These are phyloP conservation scores for Nothophytophthora sp. DNA, from an alignment of 352 stramenopile genomes.

Conservation along the genomic window DNA sequence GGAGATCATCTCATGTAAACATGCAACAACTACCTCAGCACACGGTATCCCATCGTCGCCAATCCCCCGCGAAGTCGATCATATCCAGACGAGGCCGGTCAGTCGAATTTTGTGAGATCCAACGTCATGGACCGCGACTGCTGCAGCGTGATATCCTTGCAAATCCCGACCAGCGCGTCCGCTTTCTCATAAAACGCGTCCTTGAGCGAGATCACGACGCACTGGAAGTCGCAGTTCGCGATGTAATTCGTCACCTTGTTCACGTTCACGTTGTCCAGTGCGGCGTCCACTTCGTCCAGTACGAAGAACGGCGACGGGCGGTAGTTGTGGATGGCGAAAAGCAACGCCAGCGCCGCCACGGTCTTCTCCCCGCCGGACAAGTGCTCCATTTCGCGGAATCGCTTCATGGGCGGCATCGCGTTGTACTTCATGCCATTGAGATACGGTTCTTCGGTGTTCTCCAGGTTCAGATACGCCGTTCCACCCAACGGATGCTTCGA, in stretches of 20 bases:
- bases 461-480: conserved; percentile 99
- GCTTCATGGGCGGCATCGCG: conserved; percentile 99
- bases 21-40: no score
- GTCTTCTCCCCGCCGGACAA: conserved; percentile 99
- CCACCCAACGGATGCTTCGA: conserved; percentile 96
- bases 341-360: conserved; percentile 97
- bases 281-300: conserved; percentile 96
- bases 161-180: conserved; percentile 99
- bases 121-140: conserved; percentile 78
- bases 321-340: conserved; percentile 99
- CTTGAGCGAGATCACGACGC: conserved; percentile 99
- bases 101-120: conserved; percentile 78
- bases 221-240: conserved; percentile 99
- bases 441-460: conserved; percentile 99
- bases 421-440: conserved; percentile 99
- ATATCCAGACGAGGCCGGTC: no score
- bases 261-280: conserved; percentile 99
- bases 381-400: conserved; percentile 99
- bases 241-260: conserved; percentile 99
- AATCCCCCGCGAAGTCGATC: no score
- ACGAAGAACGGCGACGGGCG: conserved; percentile 99
- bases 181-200: conserved; percentile 99
- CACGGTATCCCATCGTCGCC: no score
- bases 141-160: conserved; percentile 93
- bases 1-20: no score